Evolutionary conservation across 257 asterid species (phyloP).

Genomic region (Parsonsia alboflavescens): DNA sequence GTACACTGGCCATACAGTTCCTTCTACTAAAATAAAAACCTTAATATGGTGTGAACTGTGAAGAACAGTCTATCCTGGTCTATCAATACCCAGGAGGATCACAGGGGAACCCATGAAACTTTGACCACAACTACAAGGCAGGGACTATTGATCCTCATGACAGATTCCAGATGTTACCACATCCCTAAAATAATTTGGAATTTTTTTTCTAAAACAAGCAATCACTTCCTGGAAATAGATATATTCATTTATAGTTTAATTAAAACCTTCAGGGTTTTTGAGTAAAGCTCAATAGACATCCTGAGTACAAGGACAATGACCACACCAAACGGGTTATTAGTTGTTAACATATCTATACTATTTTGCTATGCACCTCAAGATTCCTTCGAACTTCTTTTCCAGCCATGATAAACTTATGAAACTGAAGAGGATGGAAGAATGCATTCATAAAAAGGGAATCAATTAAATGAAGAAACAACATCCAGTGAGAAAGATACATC

Average conservation of each 20-base stretch:
- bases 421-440: neutral
- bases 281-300: neutral
- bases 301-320: neutral
- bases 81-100: neutral
- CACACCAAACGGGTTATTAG: neutral
- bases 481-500: neutral
- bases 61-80: neutral
- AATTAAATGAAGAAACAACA: neutral
- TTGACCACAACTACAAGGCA: neutral
- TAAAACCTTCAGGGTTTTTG: neutral
- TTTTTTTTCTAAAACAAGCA: neutral
- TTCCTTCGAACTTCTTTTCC: neutral
- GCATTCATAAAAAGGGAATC: neutral
- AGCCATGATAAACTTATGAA: neutral
- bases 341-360: neutral
- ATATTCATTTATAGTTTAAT: neutral
- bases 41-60: neutral
- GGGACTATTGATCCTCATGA: neutral
- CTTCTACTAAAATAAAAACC: neutral
- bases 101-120: neutral
- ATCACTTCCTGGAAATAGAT: neutral
- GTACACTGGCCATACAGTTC: neutral
- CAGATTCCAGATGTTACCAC: neutral
- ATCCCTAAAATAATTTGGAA: neutral
- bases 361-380: neutral